Conservation (phyloP, 106 monocot genomes). For the Apostasia shenzhenica region DNA sequence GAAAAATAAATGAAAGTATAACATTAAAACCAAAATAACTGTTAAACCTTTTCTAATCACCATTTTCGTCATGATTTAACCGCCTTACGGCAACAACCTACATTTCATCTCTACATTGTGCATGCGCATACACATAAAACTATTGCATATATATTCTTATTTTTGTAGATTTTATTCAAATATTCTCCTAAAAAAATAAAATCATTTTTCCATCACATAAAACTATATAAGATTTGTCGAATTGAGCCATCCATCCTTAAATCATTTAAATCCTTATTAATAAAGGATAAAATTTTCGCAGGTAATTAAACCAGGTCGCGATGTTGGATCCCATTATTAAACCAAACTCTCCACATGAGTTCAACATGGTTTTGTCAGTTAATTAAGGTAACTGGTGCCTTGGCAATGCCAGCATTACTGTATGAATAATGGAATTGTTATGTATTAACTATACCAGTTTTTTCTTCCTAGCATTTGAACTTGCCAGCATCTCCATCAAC, state of each 20-base stretch:
- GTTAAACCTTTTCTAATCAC: not conserved
- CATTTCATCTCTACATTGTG: not conserved
- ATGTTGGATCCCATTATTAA: no score
- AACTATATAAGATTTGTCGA: no score
- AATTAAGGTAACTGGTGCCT: not conserved
- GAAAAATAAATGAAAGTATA: not conserved
- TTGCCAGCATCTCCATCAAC: conserved; percentile 63
- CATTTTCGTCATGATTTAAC: not conserved
- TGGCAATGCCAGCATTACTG: not conserved
- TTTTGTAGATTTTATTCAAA: not conserved
- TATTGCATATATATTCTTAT: not conserved
- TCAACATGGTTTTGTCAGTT: not conserved
- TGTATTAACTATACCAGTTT: conserved; percentile 33
- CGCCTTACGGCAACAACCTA: not conserved
- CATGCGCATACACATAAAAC: not conserved
- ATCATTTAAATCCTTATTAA: no score
- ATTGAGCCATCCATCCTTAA: no score
- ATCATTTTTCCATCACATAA: no score
- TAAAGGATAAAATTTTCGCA: no score
- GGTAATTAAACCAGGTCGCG: no score
- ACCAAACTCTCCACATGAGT: not conserved
- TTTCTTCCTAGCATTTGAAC: conserved; percentile 64
- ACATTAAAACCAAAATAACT: not conserved
- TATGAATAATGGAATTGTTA: not conserved
- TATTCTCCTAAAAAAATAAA: not conserved